Evolutionary conservation across 768 basidiomycete genomes (phyloP), one percentile per base, ranked within the genome.

Genomic region (Cystoderma amianthinum): DNA sequence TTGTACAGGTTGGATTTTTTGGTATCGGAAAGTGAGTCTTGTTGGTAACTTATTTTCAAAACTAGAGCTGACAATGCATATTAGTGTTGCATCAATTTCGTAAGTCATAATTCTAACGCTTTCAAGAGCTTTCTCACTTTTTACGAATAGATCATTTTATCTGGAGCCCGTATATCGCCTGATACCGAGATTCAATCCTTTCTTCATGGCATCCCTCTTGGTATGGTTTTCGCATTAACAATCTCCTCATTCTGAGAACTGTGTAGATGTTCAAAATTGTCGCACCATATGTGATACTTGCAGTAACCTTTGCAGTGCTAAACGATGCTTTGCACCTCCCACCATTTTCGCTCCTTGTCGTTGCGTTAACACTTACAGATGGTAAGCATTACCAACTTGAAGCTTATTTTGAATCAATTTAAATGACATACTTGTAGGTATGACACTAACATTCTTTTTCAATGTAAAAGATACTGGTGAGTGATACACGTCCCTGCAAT

Each of bases 131-230:
- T 30, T 23, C 15, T 16, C 32, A 32, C 34, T 3, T 41, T 32
- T 40, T 9, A 11, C 16, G 5, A 4, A 20, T 35, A 82, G 78
- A 13, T 87, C 85, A 2, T 92, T 92, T 61, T 92, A 93, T 58
- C 70, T 92, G 15, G 88, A 82, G 30, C 89, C 90, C 2, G 89
- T 92, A 5, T 92, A 90, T 52, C 82, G 89, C 13, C 69, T 93
- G 12, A 82, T 92, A 47, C 87, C 89, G 1, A 73, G 88, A 38
- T 93, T 93, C 57, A 85, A 72, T 46, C 90, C 89, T 0, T 91
- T 91, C 60, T 70, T 85, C 45, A 91, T 91, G 90, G 72, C 82
- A 0, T 55, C 74, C 3, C 68, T 88, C 16, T 60, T 90, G 47
- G 85, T 85, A 41, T n/a, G 69, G 52, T 24, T 23, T 19, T 30